Evolutionary conservation across 257 asterid genomes (phyloP), one percentile per base, ranked within the genome.

Genomic region (Hygrophila difformis): DNA sequence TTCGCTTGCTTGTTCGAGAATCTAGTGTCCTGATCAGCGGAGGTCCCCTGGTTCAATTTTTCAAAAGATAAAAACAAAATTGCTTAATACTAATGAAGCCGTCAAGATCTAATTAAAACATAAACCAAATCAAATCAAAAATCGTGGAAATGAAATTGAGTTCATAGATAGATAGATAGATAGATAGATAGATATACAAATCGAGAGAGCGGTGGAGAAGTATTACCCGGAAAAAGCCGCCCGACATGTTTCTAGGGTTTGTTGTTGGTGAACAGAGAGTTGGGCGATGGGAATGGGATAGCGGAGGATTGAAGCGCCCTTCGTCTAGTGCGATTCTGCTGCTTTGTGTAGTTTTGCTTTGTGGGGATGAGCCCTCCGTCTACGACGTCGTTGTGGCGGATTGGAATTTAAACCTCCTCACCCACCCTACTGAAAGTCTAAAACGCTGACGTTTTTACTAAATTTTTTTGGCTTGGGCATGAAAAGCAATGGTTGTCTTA

Each of bases 1-100:
- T 86, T 91, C 9, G 94, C 95, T 70, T 91, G 96, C 80, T 91
- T 91, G 82, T 91, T 91, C 65, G 99, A 91, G 76, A 91, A 91
- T 20, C 99, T 81, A 46, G 99, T 86, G 62, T 91, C 99, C 75
- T 91, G 99, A 55, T 78, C 95, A 31, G 99, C 94, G 18, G 96
- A 86, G 33, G 99, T 91, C 62, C 99, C 99, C 99, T 91, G 63
- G 34, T 45, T 41, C 58, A 13, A 57, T 56, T 5, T 8, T 35
- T n/a, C n/a, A n/a, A n/a, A n/a, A 62, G 20, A 47, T n/a, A 24
- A 16, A 24, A 6, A 42, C 17, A n/a, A n/a, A n/a, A 51, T 10
- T 1, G 33, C 31, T 7, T 4, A 57, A 14, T 3, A 23, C 21
- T 12, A 39, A 17, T 38, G 29, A 49, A 28, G 22, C 17, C 12